Evolutionary conservation across 2,329 filamentous ascomycete species (phyloP).

Genomic region (Capronia epimyces): DNA sequence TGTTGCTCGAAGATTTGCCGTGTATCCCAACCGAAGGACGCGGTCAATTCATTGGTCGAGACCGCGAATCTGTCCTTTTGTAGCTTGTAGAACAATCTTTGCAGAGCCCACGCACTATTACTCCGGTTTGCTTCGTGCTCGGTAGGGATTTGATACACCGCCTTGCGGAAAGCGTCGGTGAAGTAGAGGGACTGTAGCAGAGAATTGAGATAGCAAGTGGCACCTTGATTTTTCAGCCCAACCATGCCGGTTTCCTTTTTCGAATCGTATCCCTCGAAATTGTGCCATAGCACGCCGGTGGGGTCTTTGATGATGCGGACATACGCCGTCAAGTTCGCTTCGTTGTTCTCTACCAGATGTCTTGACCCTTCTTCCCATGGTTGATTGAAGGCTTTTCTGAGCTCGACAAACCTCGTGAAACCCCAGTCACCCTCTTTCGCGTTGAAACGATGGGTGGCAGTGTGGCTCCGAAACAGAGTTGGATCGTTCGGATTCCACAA

Average conservation of each 20-base stretch:
- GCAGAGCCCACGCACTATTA: conserved; percentile 90
- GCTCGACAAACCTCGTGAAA: conserved; percentile 91
- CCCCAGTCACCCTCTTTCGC: conserved; percentile 97
- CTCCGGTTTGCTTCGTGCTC: conserved; percentile 71
- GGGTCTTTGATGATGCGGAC: conserved; percentile 47
- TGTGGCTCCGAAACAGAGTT: conserved; percentile 68
- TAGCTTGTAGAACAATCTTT: conserved; percentile 88
- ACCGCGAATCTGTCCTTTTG: conserved; percentile 82
- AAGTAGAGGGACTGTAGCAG: conserved; percentile 79
- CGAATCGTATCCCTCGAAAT: conserved; percentile 70
- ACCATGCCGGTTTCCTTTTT: conserved; percentile 98
- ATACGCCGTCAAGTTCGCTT: conserved; percentile 44
- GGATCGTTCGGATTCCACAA: conserved; percentile 93
- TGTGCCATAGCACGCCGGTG: conserved; percentile 47
- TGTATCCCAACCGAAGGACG: conserved; percentile 97
- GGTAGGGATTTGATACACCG: conserved; percentile 95
- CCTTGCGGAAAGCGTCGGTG: conserved; percentile 91
- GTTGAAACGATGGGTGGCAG: conserved; percentile 91
- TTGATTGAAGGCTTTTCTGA: conserved; percentile 74
- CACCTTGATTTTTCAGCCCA: conserved; percentile 92
- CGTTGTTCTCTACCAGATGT: conserved; percentile 48
- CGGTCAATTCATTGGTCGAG: conserved; percentile 84
- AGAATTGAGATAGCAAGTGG: conserved; percentile 83
- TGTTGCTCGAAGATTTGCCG: conserved; percentile 98
- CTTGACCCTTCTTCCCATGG: conserved; percentile 65